These are phyloP conservation scores for Chlamydomonas sp. DNA, from an alignment of 139 green algal species.

Conservation along the genomic window DNA sequence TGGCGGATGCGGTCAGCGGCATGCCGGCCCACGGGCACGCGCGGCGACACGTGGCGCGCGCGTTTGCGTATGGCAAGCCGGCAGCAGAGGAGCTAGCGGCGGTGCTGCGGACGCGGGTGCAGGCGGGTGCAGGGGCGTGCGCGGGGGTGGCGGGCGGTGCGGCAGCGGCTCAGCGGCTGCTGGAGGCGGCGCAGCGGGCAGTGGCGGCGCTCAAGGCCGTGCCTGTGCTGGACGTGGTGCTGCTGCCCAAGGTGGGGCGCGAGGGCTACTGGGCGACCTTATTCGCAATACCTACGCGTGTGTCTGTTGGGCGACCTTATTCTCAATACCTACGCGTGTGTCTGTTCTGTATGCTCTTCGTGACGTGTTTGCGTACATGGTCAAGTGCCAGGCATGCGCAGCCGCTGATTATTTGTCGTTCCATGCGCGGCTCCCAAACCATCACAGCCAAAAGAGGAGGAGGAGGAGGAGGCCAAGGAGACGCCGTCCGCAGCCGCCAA, in stretches of 20 bases:
- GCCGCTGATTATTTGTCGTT: background rate
- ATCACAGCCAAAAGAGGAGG: conserved; percentile 10
- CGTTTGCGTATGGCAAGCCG: conserved; percentile 11
- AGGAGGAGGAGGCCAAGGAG: conserved; percentile 19
- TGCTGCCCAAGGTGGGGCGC: conserved; percentile 28
- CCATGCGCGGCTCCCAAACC: background rate
- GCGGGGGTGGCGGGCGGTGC: background rate
- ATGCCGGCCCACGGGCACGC: background rate
- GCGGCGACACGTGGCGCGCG: conserved; percentile 19
- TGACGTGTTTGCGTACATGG: no score
- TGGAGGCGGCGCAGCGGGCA: background rate
- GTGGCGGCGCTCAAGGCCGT: background rate
- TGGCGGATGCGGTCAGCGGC: background rate
- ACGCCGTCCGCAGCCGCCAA: background rate
- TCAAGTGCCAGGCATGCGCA: no score
- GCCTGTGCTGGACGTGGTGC: conserved; percentile 19
- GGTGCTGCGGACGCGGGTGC: background rate
- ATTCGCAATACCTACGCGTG: background rate
- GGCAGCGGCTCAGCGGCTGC: background rate
- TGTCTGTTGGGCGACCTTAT: background rate
- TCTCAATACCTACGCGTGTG: background rate
- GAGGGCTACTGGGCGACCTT: background rate
- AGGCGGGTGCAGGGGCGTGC: background rate
- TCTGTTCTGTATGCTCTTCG: no score
- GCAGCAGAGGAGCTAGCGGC: background rate